phyloP scores from a whole-genome alignment of 345 rosid genomes.

The Murraya paniculata region DNA sequence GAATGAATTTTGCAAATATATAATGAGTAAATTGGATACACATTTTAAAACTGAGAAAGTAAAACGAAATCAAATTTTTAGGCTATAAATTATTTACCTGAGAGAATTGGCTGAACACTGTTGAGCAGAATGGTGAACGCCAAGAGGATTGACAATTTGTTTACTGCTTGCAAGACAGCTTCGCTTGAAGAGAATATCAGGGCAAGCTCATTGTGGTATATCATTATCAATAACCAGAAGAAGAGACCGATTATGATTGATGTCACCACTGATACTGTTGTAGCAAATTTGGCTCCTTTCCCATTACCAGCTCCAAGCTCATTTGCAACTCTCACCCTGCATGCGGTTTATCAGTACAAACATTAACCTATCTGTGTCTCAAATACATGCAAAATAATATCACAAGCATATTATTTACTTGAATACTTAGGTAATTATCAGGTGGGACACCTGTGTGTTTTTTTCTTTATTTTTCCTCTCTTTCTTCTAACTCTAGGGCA shows the following conservation, averaged over 20 bases:
- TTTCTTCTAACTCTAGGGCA: too few species aligned
- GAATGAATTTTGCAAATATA: neutral
- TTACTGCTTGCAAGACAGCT: slow-evolving; percentile 54
- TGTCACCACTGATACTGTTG: slow-evolving; percentile 51
- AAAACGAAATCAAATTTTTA: neutral
- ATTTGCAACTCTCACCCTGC: slow-evolving; percentile 85
- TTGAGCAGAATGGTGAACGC: slow-evolving; percentile 82
- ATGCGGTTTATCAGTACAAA: slow-evolving; percentile 22
- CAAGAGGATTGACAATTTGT: slow-evolving; percentile 52
- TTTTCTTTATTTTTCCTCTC: too few species aligned
- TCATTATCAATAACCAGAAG: slow-evolving; percentile 52
- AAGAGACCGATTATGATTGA: slow-evolving; percentile 55
- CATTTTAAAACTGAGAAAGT: neutral
- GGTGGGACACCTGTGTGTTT: too few species aligned
- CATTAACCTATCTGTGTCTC: neutral
- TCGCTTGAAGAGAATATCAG: slow-evolving; percentile 60
- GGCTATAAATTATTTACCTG: slow-evolving; percentile 36
- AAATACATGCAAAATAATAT: neutral
- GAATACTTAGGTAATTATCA: too few species aligned
- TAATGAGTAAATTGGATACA: neutral
- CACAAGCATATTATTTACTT: neutral
- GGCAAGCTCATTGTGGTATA: slow-evolving; percentile 40
- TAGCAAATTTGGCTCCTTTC: slow-evolving; percentile 78
- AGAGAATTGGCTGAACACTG: slow-evolving; percentile 84
- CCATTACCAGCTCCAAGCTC: slow-evolving; percentile 94